A percentile compares a stretch with the other conserved stretches of the same genome.
phyloP scores from a whole-genome alignment of 2,329 filamentous ascomycete genomes.

The Trichophyton schoenleinii region DNA sequence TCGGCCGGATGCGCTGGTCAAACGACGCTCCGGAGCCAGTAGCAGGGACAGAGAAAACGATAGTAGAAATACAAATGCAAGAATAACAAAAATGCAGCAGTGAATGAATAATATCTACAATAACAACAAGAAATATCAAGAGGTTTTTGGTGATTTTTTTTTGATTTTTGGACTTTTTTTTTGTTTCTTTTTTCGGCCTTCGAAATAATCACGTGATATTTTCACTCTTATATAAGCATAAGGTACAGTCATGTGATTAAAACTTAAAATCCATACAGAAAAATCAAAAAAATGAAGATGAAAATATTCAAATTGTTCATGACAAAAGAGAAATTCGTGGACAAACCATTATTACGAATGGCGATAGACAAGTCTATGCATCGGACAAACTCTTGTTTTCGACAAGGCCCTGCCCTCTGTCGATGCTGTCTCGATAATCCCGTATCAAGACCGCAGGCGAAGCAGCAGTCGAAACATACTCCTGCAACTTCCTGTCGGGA shows the following conservation, averaged over 20 bases:
- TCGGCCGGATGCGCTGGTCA: not conserved
- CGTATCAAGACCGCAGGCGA: conserved; percentile 6
- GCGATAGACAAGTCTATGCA: not conserved
- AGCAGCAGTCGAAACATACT: conserved; percentile 9
- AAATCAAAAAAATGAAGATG: not conserved
- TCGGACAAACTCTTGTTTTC: not conserved
- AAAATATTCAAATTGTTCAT: too few species aligned
- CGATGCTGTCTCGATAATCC: conserved; percentile 8
- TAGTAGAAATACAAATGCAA: not conserved
- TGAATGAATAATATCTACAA: not conserved
- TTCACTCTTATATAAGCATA: not conserved
- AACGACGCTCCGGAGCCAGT: not conserved
- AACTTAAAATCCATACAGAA: not conserved
- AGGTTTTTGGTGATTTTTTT: not conserved
- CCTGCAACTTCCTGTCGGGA: conserved; percentile 12
- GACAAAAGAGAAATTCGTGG: not conserved
- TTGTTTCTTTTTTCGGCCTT: not conserved
- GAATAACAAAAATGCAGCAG: not conserved
- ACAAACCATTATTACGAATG: not conserved
- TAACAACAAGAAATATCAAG: not conserved
- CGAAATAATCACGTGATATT: not conserved
- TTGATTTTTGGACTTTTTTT: not conserved
- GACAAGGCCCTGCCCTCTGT: not conserved
- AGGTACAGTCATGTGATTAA: not conserved
- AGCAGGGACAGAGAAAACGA: not conserved